These are phyloP conservation scores for Malassezia yamatoensis DNA, from an alignment of 1,284 basidiomycete genomes.

Conservation along the genomic window DNA sequence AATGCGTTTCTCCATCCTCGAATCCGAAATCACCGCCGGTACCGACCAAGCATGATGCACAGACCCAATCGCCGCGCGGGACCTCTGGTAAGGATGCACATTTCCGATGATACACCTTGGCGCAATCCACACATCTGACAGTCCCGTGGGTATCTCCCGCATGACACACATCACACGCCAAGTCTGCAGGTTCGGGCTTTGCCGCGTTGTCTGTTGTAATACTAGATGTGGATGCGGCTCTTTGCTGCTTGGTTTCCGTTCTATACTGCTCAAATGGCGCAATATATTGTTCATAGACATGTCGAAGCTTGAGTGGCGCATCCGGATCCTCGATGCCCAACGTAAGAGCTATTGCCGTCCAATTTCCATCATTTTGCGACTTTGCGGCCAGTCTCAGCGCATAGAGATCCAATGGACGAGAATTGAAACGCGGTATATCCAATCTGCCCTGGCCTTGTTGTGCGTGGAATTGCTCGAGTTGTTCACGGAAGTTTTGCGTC, in stretches of 20 bases:
- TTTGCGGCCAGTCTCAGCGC: slow-evolving; percentile 80
- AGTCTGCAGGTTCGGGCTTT: neutral
- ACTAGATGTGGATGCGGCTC: neutral
- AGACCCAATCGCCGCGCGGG: slow-evolving; percentile 92
- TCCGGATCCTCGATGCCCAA: slow-evolving; percentile 61
- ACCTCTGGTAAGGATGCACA: slow-evolving; percentile 86
- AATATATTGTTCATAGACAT: slow-evolving; percentile 79
- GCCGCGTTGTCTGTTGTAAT: too few relatives aligned
- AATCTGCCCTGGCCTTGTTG: slow-evolving; percentile 58
- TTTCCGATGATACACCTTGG: slow-evolving; percentile 86
- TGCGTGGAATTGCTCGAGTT: slow-evolving; percentile 61
- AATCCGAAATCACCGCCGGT: slow-evolving; percentile 98
- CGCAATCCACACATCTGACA: slow-evolving; percentile 92
- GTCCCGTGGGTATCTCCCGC: slow-evolving; percentile 61
- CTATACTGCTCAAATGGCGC: slow-evolving; percentile 87
- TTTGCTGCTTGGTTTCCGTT: slow-evolving; percentile 1
- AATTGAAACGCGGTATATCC: slow-evolving; percentile 80
- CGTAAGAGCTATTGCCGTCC: slow-evolving; percentile 70
- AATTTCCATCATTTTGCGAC: slow-evolving; percentile 52
- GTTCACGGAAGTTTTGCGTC: slow-evolving; percentile 92
- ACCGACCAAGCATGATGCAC: slow-evolving; percentile 78
- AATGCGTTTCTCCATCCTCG: slow-evolving; percentile 94
- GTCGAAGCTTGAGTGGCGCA: slow-evolving; percentile 63
- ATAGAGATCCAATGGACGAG: slow-evolving; percentile 85
- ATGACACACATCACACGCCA: neutral